Evolutionary conservation across 371 early-diverging fungal genomes (phyloP).

Genomic region (Lichtheimia ramosa): DNA sequence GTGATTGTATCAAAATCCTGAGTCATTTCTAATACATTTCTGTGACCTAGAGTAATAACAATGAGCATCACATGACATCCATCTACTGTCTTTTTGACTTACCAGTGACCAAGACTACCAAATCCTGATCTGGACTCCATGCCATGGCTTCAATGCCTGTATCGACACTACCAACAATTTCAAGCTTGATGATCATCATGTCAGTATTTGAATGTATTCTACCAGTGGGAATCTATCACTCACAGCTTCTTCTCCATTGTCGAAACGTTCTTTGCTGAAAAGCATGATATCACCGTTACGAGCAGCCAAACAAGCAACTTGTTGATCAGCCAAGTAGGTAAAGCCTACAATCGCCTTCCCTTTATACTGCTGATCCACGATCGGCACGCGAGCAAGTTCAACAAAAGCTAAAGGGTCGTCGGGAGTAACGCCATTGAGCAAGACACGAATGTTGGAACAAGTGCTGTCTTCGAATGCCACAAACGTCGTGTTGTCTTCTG

Average conservation of each 20-base stretch:
- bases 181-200: conserved; percentile 29
- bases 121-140: conserved; percentile 95
- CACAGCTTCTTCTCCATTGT: conserved; percentile 51
- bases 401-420: conserved; percentile 29
- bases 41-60: conserved; percentile 48
- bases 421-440: conserved; percentile 24
- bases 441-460: conserved; percentile 13
- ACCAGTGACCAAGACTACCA: conserved; percentile 82
- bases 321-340: conserved; percentile 63
- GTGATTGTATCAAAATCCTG: conserved; percentile 88
- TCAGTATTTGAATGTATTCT: not conserved
- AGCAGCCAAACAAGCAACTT: conserved; percentile 66
- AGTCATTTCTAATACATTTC: conserved; percentile 87
- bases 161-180: conserved; percentile 78
- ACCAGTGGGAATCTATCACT: not conserved
- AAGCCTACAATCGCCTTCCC: conserved; percentile 44
- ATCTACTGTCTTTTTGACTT: conserved; percentile 8
- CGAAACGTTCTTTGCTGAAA: conserved; percentile 56
- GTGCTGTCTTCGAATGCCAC: conserved; percentile 44
- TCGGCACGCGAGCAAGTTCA: conserved; percentile 18
- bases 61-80: not conserved
- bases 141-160: conserved; percentile 75
- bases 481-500: conserved; percentile 50
- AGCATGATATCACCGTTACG: conserved; percentile 71
- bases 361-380: not conserved